A percentile compares a stretch with the other conserved stretches of the same genome.
Conservation (phyloP, 1,139 yeast species). For the Kodamaea alishanica region DNA sequence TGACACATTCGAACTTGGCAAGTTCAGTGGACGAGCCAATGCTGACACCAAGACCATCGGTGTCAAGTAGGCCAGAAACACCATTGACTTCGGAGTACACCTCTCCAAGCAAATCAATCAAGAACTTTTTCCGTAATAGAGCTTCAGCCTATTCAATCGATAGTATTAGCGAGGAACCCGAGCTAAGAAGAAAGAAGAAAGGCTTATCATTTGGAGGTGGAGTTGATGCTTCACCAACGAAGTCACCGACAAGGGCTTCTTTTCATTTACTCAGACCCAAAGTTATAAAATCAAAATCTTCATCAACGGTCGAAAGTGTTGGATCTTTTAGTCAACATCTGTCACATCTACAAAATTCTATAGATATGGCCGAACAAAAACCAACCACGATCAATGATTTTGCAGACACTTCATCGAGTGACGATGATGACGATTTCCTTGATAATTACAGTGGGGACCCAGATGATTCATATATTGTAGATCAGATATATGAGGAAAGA, state of each 20-base stretch:
- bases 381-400: conserved; percentile 34
- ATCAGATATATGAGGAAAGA: no score
- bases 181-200: conserved; percentile 12
- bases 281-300: conserved; percentile 22
- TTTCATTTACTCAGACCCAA: conserved; percentile 20
- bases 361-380: conserved; percentile 10
- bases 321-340: no score
- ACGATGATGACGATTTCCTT: conserved; percentile 11
- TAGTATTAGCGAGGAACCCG: conserved; percentile 27
- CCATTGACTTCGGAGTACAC: conserved; percentile 11
- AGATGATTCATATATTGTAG: no score
- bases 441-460: no score
- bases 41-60: conserved; percentile 2
- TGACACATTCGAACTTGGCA: conserved; percentile 4
- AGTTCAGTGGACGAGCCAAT: neutral
- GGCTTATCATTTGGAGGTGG: no score
- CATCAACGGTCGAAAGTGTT: conserved; percentile 29
- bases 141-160: conserved; percentile 27
- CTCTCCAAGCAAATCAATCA: conserved; percentile 29
- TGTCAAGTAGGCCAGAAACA: conserved; percentile 2
- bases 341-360: neutral
- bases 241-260: conserved; percentile 11
- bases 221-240: no score
- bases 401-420: conserved; percentile 39
- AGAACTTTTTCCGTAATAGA: conserved; percentile 25